Conservation (phyloP, 495 filamentous ascomycete genomes). For the Xylaria cubensis region DNA sequence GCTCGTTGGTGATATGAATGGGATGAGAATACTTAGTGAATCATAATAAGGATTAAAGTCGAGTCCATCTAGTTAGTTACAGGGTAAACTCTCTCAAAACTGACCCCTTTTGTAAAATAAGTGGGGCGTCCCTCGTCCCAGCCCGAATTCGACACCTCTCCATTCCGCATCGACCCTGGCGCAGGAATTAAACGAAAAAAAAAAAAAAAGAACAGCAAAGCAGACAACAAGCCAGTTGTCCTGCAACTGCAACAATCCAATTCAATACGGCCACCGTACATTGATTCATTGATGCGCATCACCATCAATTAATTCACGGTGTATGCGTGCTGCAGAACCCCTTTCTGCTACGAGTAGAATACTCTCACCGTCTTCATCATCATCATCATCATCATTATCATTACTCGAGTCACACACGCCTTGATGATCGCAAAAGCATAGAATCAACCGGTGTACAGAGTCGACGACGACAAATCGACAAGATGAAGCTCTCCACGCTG, state of each 20-base stretch:
- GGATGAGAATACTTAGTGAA: neutral
- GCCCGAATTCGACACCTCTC: slow-evolving; percentile 15
- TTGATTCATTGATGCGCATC: slow-evolving; percentile 1
- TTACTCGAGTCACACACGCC: neutral
- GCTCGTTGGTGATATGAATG: neutral
- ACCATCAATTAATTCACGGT: neutral
- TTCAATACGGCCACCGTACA: neutral
- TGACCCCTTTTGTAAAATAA: neutral
- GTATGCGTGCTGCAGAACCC: neutral
- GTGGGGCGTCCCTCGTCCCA: neutral
- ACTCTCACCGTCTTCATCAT: neutral
- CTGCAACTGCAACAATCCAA: neutral
- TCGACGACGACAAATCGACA: neutral
- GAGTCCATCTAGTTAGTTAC: neutral
- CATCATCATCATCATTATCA: neutral
- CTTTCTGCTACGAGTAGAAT: neutral
- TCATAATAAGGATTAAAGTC: neutral
- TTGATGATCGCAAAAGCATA: neutral
- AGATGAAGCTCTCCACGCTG: slow-evolving; percentile 59
- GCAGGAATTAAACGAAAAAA: neutral
- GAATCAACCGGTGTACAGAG: neutral
- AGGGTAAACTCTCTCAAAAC: neutral
- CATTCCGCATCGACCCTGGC: slow-evolving; percentile 9
- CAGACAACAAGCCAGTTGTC: slow-evolving; percentile 10
- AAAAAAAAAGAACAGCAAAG: slow-evolving; percentile 1